phyloP scores from a whole-genome alignment of 164 flowering plant species.

The Vitis amurensis region DNA sequence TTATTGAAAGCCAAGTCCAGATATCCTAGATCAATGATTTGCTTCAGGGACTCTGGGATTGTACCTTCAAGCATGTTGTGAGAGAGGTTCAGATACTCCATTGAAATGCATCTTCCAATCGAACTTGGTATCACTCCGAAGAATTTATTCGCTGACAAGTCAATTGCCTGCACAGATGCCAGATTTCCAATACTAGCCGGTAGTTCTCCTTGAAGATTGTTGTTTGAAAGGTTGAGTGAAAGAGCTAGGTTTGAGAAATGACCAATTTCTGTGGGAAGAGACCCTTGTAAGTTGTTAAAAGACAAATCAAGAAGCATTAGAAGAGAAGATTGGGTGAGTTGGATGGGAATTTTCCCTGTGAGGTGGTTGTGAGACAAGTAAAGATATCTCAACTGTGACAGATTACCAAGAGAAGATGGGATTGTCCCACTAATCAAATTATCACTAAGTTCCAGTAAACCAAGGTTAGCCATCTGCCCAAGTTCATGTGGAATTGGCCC shows the following conservation, averaged over 20 bases:
- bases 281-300: background rate
- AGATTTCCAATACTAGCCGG: constrained; percentile 7
- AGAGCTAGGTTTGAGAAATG: constrained; percentile 1
- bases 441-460: background rate
- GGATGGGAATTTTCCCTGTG: constrained; percentile 5
- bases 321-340: constrained; percentile 1
- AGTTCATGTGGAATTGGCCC: constrained; percentile 14
- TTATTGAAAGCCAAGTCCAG: constrained; percentile 5
- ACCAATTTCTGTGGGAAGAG: background rate
- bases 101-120: background rate
- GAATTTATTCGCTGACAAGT: background rate
- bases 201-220: constrained; percentile 1
- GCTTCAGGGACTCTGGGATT: constrained; percentile 5
- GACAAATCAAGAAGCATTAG: constrained; percentile 6
- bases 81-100: constrained; percentile 1
- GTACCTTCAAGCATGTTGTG: constrained; percentile 8
- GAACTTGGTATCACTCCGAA: constrained; percentile 4
- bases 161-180: background rate
- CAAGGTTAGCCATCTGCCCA: constrained; percentile 4
- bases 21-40: background rate
- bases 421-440: background rate
- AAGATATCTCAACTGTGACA: constrained; percentile 1
- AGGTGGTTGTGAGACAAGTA: constrained; percentile 3
- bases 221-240: constrained; percentile 1
- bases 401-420: constrained; percentile 4